phyloP scores from a whole-genome alignment of 306 rosid genomes.

The barrel medic (Medicago truncatula) region MtrunA17r5.0-ANR NC_053049.1:46867501-46868000 shows the following conservation, averaged over 20 bases:
- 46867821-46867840: too few relatives aligned
- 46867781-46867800: too few relatives aligned
- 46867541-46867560: slow-evolving; percentile 34
- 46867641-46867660: slow-evolving; percentile 45
- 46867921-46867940: too few relatives aligned
- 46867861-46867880: too few relatives aligned
- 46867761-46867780: too few relatives aligned
- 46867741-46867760: background rate
- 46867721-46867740: slow-evolving; percentile 54
- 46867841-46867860: too few relatives aligned
- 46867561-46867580: slow-evolving; percentile 39
- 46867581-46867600: slow-evolving; percentile 20
- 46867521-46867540: background rate
- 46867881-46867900: too few relatives aligned
- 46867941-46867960: too few relatives aligned
- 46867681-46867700: slow-evolving; percentile 38
- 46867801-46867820: too few relatives aligned
- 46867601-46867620: slow-evolving; percentile 26
- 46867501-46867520: slow-evolving; percentile 31
- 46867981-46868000: too few relatives aligned
- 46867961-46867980: too few relatives aligned
- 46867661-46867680: slow-evolving; percentile 38
- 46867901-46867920: too few relatives aligned
- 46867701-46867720: slow-evolving; percentile 50
- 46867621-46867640: slow-evolving; percentile 36